Percentiles rank a stretch among this genome's conserved stretches.
phyloP scores from a whole-genome alignment of 306 rosid genomes.

The Medicago ruthenica region DNA sequence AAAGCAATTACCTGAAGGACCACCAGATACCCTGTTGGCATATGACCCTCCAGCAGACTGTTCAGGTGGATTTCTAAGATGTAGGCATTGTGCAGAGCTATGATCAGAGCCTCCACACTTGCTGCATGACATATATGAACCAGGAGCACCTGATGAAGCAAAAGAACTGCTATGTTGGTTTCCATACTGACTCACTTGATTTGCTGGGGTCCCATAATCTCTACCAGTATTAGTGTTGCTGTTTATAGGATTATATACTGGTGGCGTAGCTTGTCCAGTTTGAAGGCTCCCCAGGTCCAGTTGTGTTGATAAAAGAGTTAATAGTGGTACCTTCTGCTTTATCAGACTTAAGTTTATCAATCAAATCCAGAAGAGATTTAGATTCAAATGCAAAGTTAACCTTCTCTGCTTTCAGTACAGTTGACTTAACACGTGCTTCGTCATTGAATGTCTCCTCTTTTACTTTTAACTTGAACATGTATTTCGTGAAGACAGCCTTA shows the following conservation, averaged over 20 bases:
- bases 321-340: constrained; percentile 47
- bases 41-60: constrained; percentile 56
- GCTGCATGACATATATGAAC: constrained; percentile 56
- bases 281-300: constrained; percentile 46
- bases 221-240: constrained; percentile 49
- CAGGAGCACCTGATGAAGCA: constrained; percentile 44
- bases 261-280: constrained; percentile 48
- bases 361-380: constrained; percentile 58
- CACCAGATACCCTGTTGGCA: constrained; percentile 49
- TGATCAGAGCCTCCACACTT: constrained; percentile 79
- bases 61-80: constrained; percentile 50
- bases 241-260: constrained; percentile 43
- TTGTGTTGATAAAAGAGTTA: constrained; percentile 40
- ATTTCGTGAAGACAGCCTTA: constrained; percentile 67
- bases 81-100: constrained; percentile 70
- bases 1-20: constrained; percentile 63
- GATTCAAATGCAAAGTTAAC: constrained; percentile 57
- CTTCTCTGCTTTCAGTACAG: constrained; percentile 78
- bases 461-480: constrained; percentile 77
- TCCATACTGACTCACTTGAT: constrained; percentile 59
- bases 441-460: constrained; percentile 87
- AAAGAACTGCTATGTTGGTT: constrained; percentile 56
- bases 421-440: constrained; percentile 87
- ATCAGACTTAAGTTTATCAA: constrained; percentile 61
- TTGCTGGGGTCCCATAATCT: constrained; percentile 56